Base-by-base conservation (phyloP, 441 rosid species). In the Populus trichocarpa region DNA sequence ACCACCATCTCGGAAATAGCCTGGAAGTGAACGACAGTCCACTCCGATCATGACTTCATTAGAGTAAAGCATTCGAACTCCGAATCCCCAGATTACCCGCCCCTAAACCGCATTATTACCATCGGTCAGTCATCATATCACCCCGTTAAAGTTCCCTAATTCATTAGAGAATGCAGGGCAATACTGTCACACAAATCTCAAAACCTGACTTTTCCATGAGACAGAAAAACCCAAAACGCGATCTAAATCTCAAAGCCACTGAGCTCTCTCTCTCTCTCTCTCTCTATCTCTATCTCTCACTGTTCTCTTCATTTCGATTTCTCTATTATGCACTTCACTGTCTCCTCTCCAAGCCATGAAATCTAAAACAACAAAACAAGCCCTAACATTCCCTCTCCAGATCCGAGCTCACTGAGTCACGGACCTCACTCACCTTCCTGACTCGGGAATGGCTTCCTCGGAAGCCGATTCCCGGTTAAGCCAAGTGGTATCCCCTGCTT, bases 401-500 rank as follows among this genome's bases (percentile, higher is more conserved):
- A 80, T 35, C 83, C 59, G 71, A 68, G 3, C 30, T 10, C 23
- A 13, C 74, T 76, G 86, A 83, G 82, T 81, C 72, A 67, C 75
- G 32, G 81, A 82, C 71, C 84, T 81, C 67, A 33, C 69, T 66
- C 69, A 30, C 36, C 33, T 33, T 30, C 83, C 81, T 81, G 85
- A 83, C 79, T 82, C 79, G 97, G 98, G 98, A 90, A 96, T 94
- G 99, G 97, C 99, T 93, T 94, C 99, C 80, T 83, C 97, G 97
- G 98, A 94, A 91, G 99, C 91, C 89, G 96, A 90, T 90, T 96
- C 98, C 94, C 98, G 98, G 87, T 81, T 96, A 77, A 86, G 84
- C 84, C 90, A 84, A 85, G 92, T 91, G 46, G 81, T 94, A 73
- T 86, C 81, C 74, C 99, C 98, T 14, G 93, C 97, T 74, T 81